phyloP scores from a whole-genome alignment of 495 filamentous ascomycete genomes.

The Hypomontagnella submonticulosa region DNA sequence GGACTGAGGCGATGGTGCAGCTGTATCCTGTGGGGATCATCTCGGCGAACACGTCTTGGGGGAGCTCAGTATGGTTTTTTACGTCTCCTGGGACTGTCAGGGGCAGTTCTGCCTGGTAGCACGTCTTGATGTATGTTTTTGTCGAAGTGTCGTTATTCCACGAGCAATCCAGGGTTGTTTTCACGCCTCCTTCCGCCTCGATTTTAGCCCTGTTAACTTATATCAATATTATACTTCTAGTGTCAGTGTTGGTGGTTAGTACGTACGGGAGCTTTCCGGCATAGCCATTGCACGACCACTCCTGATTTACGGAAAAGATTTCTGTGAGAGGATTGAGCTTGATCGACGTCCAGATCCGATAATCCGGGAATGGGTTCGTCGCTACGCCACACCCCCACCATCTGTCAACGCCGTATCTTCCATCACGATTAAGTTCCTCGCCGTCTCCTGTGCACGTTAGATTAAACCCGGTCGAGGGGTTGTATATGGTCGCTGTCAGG shows the following conservation, averaged over 20 bases:
- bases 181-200: conserved; percentile 9
- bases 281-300: conserved; percentile 35
- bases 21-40: conserved; percentile 28
- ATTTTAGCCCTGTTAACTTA: conserved; percentile 22
- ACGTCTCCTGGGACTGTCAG: conserved; percentile 18
- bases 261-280: conserved; percentile 24
- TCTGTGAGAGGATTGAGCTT: conserved; percentile 32
- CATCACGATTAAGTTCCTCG: conserved; percentile 38
- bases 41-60: conserved; percentile 25
- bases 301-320: conserved; percentile 33
- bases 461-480: conserved; percentile 30
- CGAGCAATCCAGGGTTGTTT: conserved; percentile 24
- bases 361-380: conserved; percentile 18
- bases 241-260: background rate
- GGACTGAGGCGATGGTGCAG: conserved; percentile 45
- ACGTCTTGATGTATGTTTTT: conserved; percentile 19
- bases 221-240: background rate
- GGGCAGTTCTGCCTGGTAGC: conserved; percentile 20
- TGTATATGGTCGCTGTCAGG: conserved; percentile 28
- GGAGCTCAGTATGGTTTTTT: conserved; percentile 12
- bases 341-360: conserved; percentile 21
- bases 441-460: conserved; percentile 33
- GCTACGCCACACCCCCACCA: conserved; percentile 32
- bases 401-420: conserved; percentile 28
- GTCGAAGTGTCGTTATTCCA: conserved; percentile 27